phyloP scores from a whole-genome alignment of 257 asterid species.

The Solanum pinnatisectum region DNA sequence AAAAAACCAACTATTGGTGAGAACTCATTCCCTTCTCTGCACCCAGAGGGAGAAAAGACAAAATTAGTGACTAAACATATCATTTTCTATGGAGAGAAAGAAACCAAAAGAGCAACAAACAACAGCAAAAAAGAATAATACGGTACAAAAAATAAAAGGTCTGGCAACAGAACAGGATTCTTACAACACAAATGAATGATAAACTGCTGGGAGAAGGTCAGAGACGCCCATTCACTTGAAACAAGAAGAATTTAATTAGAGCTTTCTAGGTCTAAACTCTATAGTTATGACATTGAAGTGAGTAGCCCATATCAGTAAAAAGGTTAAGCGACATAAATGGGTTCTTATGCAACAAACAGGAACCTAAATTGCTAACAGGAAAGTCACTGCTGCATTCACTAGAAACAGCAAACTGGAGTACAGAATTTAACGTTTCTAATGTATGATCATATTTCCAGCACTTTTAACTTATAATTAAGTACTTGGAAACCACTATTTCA shows the following conservation, averaged over 20 bases:
- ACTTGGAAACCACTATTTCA: not conserved
- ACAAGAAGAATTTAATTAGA: not conserved
- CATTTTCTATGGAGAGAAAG: not conserved
- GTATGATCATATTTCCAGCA: not conserved
- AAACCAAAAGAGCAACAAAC: not conserved
- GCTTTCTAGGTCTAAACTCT: not conserved
- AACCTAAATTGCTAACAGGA: not conserved
- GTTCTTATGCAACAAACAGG: not conserved
- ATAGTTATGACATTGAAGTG: not conserved
- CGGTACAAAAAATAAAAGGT: not conserved
- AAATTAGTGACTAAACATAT: not conserved
- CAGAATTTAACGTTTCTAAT: not conserved
- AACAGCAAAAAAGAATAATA: not conserved
- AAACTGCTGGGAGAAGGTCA: not conserved
- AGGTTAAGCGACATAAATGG: not conserved
- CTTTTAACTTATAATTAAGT: not conserved
- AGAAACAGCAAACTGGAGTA: not conserved
- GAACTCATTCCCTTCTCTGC: slow-evolving; percentile 75
- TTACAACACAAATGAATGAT: not conserved
- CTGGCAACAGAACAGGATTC: not conserved
- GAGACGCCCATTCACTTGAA: not conserved
- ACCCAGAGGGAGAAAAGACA: slow-evolving; percentile 1
- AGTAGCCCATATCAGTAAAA: not conserved
- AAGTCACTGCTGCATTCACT: not conserved
- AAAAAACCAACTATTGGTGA: slow-evolving; percentile 81